A percentile compares a stretch with the other conserved stretches of the same genome.
phyloP scores from a whole-genome alignment of 1,139 yeast genomes.

The Blastobotrys raffinosifermentans region DNA sequence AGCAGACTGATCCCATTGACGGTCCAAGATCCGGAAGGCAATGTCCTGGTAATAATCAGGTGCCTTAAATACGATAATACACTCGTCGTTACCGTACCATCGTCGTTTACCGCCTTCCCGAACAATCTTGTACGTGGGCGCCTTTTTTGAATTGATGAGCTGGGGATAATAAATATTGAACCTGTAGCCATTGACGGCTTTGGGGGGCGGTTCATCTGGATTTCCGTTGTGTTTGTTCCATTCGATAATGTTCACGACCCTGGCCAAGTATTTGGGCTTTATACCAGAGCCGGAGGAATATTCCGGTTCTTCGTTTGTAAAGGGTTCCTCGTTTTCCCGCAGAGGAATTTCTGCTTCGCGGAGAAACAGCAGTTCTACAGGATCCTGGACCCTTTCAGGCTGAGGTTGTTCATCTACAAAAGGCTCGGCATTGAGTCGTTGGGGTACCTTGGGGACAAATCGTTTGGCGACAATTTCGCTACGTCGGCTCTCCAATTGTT shows the following conservation, averaged over 20 bases:
- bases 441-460: not conserved
- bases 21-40: constrained; percentile 33
- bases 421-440: too few species aligned
- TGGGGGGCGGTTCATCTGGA: constrained; percentile 36
- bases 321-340: constrained; percentile 18
- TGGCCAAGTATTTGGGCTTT: constrained; percentile 31
- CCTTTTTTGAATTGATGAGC: constrained; percentile 22
- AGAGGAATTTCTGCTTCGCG: constrained; percentile 12
- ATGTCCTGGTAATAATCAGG: constrained; percentile 34
- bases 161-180: constrained; percentile 36
- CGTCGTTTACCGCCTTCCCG: constrained; percentile 17
- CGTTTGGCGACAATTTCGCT: too few species aligned
- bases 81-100: constrained; percentile 20
- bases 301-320: constrained; percentile 7
- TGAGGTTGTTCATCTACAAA: not conserved
- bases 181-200: constrained; percentile 35
- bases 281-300: constrained; percentile 10
- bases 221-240: constrained; percentile 36
- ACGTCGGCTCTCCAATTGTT: too few species aligned
- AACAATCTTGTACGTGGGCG: constrained; percentile 32
- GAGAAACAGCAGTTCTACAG: constrained; percentile 2
- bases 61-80: constrained; percentile 32
- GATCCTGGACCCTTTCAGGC: constrained; percentile 2
- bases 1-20: constrained; percentile 35
- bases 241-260: constrained; percentile 33